Conservation (phyloP, 129 eudicot species). For the Tagetes erecta region DNA sequence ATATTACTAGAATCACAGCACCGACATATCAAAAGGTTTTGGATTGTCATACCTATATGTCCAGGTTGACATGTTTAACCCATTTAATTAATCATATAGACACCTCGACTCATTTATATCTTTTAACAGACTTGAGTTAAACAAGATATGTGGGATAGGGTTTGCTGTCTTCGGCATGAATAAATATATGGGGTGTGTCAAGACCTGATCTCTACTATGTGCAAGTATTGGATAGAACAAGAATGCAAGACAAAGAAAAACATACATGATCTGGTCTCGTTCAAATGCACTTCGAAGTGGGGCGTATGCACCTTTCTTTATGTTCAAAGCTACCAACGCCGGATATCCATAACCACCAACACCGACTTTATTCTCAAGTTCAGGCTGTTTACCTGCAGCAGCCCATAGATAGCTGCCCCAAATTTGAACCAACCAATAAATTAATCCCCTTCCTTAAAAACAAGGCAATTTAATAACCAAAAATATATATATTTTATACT, state of each 20-base stretch:
- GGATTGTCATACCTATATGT: no score
- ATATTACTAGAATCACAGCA: no score
- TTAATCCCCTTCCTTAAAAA: background rate
- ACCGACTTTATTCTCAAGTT: constrained; percentile 85
- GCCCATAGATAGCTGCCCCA: constrained; percentile 88
- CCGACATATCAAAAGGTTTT: no score
- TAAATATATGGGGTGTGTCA: background rate
- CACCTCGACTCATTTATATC: background rate
- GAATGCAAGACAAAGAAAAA: constrained; percentile 5
- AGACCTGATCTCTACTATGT: background rate
- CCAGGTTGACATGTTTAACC: no score
- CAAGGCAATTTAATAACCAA: background rate
- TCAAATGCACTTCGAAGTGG: constrained; percentile 85
- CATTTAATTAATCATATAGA: background rate
- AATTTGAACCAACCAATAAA: background rate
- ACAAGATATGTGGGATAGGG: background rate
- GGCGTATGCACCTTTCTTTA: constrained; percentile 78
- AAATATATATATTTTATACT: background rate
- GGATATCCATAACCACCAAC: constrained; percentile 99
- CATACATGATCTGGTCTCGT: constrained; percentile 77
- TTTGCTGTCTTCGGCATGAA: background rate
- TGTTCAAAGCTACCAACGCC: constrained; percentile 82
- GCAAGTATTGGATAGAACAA: background rate
- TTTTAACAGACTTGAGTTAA: background rate
- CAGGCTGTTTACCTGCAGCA: constrained; percentile 90